A percentile compares a stretch with the other conserved stretches of the same genome.
Evolutionary conservation across 2,329 filamentous ascomycete genomes (phyloP).

Genomic region (Microsporum ferrugineum): DNA sequence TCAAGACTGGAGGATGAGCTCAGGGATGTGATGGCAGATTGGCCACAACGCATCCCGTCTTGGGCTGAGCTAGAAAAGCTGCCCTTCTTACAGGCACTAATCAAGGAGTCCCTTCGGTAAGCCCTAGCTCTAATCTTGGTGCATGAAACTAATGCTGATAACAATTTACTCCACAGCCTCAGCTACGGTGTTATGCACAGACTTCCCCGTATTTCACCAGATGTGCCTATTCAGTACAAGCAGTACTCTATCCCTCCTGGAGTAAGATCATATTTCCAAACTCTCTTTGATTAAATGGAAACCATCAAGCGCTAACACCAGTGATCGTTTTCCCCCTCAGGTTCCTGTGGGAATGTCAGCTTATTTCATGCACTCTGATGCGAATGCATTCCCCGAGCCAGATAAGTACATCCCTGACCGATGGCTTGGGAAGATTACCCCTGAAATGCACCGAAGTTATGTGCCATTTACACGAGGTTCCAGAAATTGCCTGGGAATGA

Average conservation of each 20-base stretch:
- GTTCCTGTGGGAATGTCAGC: conserved; percentile 17
- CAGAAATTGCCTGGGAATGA: conserved; percentile 22
- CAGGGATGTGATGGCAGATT: conserved; percentile 16
- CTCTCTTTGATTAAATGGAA: background rate
- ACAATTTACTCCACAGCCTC: background rate
- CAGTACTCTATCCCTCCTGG: conserved; percentile 16
- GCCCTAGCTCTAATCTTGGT: background rate
- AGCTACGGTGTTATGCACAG: conserved; percentile 5
- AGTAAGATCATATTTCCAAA: conserved; percentile 9
- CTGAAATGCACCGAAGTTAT: conserved; percentile 18
- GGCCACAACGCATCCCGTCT: conserved; percentile 17
- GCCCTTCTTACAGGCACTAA: conserved; percentile 19
- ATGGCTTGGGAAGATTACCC: conserved; percentile 19
- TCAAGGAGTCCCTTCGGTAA: conserved; percentile 22
- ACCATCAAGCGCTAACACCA: background rate
- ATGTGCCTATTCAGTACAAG: conserved; percentile 14
- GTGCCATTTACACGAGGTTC: conserved; percentile 23
- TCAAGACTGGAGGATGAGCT: conserved; percentile 13
- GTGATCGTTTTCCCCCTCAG: conserved; percentile 1
- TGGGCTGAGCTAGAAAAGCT: background rate
- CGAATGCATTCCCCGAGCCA: conserved; percentile 20
- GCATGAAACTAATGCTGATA: background rate
- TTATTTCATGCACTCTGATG: conserved; percentile 16
- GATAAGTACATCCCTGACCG: conserved; percentile 22
- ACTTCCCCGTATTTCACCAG: conserved; percentile 15